These are phyloP conservation scores for Suillus spraguei DNA, from an alignment of 768 basidiomycete species.

Conservation along the genomic window DNA sequence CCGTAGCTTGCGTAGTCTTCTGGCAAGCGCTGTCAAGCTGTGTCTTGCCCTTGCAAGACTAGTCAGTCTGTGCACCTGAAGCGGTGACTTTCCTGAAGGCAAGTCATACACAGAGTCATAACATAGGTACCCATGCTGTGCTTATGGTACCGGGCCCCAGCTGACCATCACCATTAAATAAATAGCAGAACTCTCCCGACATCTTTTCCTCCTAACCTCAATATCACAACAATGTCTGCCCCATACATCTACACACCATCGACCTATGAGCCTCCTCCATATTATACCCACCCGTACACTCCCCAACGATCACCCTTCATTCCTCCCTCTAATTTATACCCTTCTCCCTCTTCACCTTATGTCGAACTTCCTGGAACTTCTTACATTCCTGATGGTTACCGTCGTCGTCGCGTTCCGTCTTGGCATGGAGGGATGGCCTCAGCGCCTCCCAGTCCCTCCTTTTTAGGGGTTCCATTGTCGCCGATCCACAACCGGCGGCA, in stretches of 20 bases:
- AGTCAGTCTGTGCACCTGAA: neutral
- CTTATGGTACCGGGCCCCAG: neutral
- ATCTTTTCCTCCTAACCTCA: neutral
- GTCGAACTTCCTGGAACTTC: slow-evolving; percentile 29
- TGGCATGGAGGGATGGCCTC: slow-evolving; percentile 40
- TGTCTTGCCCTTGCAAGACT: neutral
- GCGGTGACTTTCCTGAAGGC: no score
- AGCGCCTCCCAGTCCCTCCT: slow-evolving; percentile 24
- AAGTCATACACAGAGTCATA: neutral
- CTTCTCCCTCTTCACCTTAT: slow-evolving; percentile 40
- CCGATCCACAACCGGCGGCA: slow-evolving; percentile 23
- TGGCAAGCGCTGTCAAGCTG: slow-evolving; percentile 4
- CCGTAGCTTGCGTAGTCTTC: neutral
- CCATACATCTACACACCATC: slow-evolving; percentile 47
- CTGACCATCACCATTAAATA: neutral
- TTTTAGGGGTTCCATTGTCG: slow-evolving; percentile 21
- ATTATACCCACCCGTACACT: slow-evolving; percentile 33
- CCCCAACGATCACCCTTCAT: slow-evolving; percentile 47
- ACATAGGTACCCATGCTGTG: slow-evolving; percentile 3
- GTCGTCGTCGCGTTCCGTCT: slow-evolving; percentile 42
- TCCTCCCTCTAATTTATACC: slow-evolving; percentile 39
- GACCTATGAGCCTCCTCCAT: slow-evolving; percentile 38
- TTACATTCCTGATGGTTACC: slow-evolving; percentile 23
- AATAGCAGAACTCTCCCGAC: neutral
- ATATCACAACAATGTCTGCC: slow-evolving; percentile 33